Evolutionary conservation across 2,329 filamentous ascomycete genomes (phyloP), one percentile per base, ranked within the genome.

Genomic region (Tolypocladium pustulatum): DNA sequence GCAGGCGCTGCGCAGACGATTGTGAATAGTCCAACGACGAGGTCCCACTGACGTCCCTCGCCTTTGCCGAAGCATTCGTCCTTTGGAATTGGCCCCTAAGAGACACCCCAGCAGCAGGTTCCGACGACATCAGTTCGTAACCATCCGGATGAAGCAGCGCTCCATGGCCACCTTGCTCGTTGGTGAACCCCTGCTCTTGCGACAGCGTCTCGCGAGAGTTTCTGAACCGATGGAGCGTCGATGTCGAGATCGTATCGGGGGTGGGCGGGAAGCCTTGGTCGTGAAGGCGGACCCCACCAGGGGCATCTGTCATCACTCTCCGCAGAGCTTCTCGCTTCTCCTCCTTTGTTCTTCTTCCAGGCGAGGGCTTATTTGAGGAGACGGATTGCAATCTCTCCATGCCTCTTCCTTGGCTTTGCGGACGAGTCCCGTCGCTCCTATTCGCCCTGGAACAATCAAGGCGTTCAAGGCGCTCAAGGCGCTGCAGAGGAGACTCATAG

Each of bases 191-290:
- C 2, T 66, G 68, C 4, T 72, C 69, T 9, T 68, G 72, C 0
- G 71, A 67, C 1, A 81, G 66, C 0, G 76, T 77, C 51, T 84
- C 81, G 57, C 77, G 75, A 0, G 81, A 83, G 54, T 74, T 76
- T 61, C 81, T 75, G 60, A 76, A 79, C 17, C 75, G 74, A 7
- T 76, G 73, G 38, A 85, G 71, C 0, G 80, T 82, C 1, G 79
- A 79, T 2, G 80, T 82, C 1, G 82, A 82, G 25, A 84, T 80
- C 0, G 82, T 85, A 62, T 85, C 82, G 0, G 82, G 82, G 0
- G 82, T 85, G 0, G 82, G 82, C 12, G 82, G 82, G 1, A 84
- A 70, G 22, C 69, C 70, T 22, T 78, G 75, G 6, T 76, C 73
- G 57, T 75, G 72, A 1, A 76, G 60, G 64, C 73, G 70, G 43